These are phyloP conservation scores for Boletellus emodensis DNA, from an alignment of 768 basidiomycete species.

Conservation along the genomic window DNA sequence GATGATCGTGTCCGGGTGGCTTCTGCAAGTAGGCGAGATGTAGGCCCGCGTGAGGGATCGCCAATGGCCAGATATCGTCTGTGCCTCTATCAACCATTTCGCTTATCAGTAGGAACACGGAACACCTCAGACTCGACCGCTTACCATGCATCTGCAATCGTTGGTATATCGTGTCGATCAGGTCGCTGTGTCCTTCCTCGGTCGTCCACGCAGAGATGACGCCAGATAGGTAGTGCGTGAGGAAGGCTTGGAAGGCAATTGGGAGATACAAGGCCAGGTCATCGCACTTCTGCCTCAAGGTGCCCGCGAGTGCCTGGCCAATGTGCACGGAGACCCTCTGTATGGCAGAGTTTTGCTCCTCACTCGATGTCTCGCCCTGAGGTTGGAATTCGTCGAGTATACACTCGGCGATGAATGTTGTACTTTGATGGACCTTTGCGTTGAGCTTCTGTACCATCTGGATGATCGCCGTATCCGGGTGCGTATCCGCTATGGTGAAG, in stretches of 20 bases:
- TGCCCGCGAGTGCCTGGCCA: not conserved
- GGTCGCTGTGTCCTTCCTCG: not conserved
- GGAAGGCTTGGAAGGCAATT: slow-evolving; percentile 10
- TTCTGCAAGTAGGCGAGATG: not conserved
- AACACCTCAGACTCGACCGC: not conserved
- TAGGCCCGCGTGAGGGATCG: slow-evolving; percentile 9
- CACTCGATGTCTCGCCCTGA: not conserved
- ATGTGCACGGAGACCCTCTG: not conserved
- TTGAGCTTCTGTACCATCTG: slow-evolving; percentile 11
- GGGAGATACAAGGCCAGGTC: slow-evolving; percentile 3
- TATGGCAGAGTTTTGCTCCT: not conserved
- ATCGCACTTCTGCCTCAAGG: not conserved
- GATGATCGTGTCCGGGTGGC: not conserved
- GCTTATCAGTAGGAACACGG: not conserved
- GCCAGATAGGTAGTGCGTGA: not conserved
- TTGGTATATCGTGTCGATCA: slow-evolving; percentile 7
- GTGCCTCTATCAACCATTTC: slow-evolving; percentile 1
- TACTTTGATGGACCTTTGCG: slow-evolving; percentile 9
- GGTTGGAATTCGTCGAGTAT: not conserved
- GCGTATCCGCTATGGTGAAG: slow-evolving; percentile 2
- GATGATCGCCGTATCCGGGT: slow-evolving; percentile 6
- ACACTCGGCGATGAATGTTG: slow-evolving; percentile 7
- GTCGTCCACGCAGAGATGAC: slow-evolving; percentile 13
- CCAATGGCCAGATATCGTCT: slow-evolving; percentile 11
- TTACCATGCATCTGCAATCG: slow-evolving; percentile 6